A percentile compares a stretch with the other conserved stretches of the same genome.
These are phyloP conservation scores for Cupressus sempervirens DNA, from an alignment of 75 land plant genomes.

Conservation along the genomic window DNA sequence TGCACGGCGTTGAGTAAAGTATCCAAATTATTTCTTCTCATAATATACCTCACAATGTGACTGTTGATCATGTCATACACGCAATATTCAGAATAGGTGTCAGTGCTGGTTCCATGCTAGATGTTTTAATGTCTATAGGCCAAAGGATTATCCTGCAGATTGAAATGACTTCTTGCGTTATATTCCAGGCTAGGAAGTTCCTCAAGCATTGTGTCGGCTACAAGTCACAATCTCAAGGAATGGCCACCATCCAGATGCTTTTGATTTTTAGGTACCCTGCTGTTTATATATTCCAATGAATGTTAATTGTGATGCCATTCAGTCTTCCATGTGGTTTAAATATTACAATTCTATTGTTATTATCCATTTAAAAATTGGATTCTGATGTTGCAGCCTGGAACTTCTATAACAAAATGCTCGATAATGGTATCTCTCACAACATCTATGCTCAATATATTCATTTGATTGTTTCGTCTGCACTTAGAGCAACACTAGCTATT, in stretches of 20 bases:
- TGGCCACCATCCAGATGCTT: slow-evolving; percentile 10
- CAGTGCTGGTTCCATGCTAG: background rate
- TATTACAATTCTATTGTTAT: slow-evolving; percentile 13
- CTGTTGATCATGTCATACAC: slow-evolving; percentile 5
- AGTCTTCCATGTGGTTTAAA: background rate
- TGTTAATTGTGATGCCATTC: background rate
- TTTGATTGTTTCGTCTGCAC: slow-evolving; percentile 34
- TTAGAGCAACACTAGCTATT: slow-evolving; percentile 24
- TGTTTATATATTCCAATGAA: slow-evolving; percentile 4
- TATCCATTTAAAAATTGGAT: slow-evolving; percentile 8
- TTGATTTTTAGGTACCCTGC: background rate
- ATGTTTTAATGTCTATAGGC: background rate
- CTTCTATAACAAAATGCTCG: slow-evolving; percentile 37
- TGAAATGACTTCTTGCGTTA: slow-evolving; percentile 27
- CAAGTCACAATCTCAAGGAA: slow-evolving; percentile 28
- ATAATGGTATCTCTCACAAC: slow-evolving; percentile 32
- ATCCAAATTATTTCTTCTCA: background rate
- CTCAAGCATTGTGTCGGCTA: slow-evolving; percentile 21
- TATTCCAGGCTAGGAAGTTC: slow-evolving; percentile 22
- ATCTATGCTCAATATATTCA: slow-evolving; percentile 35
- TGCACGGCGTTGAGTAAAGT: background rate
- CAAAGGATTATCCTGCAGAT: slow-evolving; percentile 16
- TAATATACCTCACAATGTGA: background rate
- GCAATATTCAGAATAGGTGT: background rate
- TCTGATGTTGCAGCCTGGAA: slow-evolving; percentile 16